These are phyloP conservation scores for Odonthalia washingtoniensis DNA, from an alignment of 31 red algal species.

Conservation along the genomic window DNA sequence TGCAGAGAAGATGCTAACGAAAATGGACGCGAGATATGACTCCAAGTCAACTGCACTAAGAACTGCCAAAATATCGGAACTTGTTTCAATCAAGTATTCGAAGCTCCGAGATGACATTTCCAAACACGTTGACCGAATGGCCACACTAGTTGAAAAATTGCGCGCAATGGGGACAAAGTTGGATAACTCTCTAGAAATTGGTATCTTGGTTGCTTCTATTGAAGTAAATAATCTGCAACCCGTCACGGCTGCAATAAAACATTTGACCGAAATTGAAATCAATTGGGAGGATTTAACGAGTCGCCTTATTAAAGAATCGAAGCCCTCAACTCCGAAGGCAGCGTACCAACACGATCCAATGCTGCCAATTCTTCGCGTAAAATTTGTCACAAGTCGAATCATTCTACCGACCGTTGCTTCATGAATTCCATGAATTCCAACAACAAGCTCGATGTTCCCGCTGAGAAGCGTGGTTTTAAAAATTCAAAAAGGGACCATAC, in stretches of 20 bases:
- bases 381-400: constrained; percentile 2
- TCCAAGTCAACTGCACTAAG: constrained; percentile 33
- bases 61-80: constrained; percentile 48
- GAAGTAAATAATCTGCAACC: constrained; percentile 9
- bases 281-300: constrained; percentile 38
- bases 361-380: not conserved
- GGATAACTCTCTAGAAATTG: constrained; percentile 14
- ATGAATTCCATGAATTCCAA: constrained; percentile 31
- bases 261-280: constrained; percentile 1
- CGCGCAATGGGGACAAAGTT: constrained; percentile 11
- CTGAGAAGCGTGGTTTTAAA: too few relatives aligned
- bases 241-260: constrained; percentile 50
- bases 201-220: constrained; percentile 33
- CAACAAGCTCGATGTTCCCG: constrained; percentile 6
- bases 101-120: not conserved
- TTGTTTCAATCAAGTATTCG: constrained; percentile 25
- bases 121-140: constrained; percentile 41
- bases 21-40: constrained; percentile 13
- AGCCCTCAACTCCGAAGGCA: not conserved
- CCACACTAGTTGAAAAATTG: constrained; percentile 16
- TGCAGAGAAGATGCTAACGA: constrained; percentile 7
- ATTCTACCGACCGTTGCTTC: constrained; percentile 12
- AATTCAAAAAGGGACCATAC: too few relatives aligned
- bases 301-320: constrained; percentile 29
- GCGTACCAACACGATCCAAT: not conserved